Base-by-base conservation (phyloP, 176 grass and related monocot genomes). In the Carex littledalei region DNA sequence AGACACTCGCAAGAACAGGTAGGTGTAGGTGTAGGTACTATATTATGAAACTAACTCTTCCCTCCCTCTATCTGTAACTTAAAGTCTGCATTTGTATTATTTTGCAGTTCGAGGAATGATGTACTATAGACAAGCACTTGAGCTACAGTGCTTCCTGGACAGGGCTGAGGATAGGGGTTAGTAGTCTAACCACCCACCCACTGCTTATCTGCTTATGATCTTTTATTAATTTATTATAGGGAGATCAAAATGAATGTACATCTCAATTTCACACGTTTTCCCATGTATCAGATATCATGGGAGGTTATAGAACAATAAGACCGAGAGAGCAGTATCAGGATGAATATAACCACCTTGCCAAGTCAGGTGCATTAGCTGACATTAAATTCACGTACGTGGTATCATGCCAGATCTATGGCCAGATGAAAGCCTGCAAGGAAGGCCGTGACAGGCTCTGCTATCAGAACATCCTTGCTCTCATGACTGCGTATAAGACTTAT, bases 371-470 rank as follows among this genome's bases (percentile, higher is more conserved):
- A 60, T 85, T 99, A 87, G 87, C 90, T 86, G 93, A 99, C 86
- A 92, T 99, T 84, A 99, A 99, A 88, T 99, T 99, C 86, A 95
- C 93, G 7, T 99, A 95, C 85, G 90, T 99, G 80, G 91, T 99
- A 66, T 95, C 96, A 64, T 99, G 96, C 77, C 96, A 99, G 78
- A 54, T 94, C 66, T 99, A 95, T 86, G 93, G 96, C 62, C 80
- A 92, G 91, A 93, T 95, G 84, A 99, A 95, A 80, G 84, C 67
- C 57, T 92, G 90, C 55, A 88, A 86, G 85, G 88, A 99, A 49
- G 0, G 0, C 50, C 89, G 79, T 80, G 88, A 95, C 3, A 92
- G 84, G 82, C 53, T 16, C 70, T 84, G 90, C 88, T 99, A 95
- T 87, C 50, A 65, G 78, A 99, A 95, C 84, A 99, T 99, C 83